Conservation (phyloP, 139 green algal genomes). For the Desmodesmus armatus region DNA sequence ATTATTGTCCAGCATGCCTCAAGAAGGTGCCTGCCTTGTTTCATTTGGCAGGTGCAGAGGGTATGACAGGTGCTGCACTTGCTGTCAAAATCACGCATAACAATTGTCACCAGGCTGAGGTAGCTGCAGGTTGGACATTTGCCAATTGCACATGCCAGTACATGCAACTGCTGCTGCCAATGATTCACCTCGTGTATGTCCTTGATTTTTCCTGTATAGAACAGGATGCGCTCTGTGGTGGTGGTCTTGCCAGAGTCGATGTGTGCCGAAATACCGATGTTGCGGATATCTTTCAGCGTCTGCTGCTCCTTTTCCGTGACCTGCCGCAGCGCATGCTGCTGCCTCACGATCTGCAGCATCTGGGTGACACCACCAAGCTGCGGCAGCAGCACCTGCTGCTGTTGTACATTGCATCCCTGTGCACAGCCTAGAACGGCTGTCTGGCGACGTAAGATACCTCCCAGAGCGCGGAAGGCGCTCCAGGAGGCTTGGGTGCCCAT, state of each 20-base stretch:
- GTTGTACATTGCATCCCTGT: background rate
- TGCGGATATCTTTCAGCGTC: slow-evolving; percentile 75
- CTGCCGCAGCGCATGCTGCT: slow-evolving; percentile 3
- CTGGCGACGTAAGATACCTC: background rate
- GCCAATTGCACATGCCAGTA: too few relatives aligned
- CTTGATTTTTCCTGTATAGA: slow-evolving; percentile 97
- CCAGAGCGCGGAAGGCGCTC: slow-evolving; percentile 1
- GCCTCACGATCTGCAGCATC: slow-evolving; percentile 9
- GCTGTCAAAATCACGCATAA: too few relatives aligned
- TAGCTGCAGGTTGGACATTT: too few relatives aligned
- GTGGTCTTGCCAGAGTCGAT: slow-evolving; percentile 99
- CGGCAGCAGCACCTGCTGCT: background rate
- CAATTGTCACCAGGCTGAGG: too few relatives aligned
- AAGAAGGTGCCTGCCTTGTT: too few relatives aligned
- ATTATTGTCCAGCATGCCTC: too few relatives aligned
- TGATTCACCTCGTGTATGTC: slow-evolving; percentile 95
- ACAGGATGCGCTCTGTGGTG: slow-evolving; percentile 98
- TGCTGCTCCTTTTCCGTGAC: slow-evolving; percentile 55
- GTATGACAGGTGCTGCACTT: too few relatives aligned
- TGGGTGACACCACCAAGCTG: too few relatives aligned
- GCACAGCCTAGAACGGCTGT: too few relatives aligned
- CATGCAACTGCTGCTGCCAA: background rate
- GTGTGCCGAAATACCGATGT: slow-evolving; percentile 99
- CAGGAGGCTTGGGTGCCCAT: slow-evolving; percentile 14
- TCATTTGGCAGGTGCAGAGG: too few relatives aligned